Conservation (phyloP, 2,329 filamentous ascomycete genomes). For the Albifimbria verrucaria region DNA sequence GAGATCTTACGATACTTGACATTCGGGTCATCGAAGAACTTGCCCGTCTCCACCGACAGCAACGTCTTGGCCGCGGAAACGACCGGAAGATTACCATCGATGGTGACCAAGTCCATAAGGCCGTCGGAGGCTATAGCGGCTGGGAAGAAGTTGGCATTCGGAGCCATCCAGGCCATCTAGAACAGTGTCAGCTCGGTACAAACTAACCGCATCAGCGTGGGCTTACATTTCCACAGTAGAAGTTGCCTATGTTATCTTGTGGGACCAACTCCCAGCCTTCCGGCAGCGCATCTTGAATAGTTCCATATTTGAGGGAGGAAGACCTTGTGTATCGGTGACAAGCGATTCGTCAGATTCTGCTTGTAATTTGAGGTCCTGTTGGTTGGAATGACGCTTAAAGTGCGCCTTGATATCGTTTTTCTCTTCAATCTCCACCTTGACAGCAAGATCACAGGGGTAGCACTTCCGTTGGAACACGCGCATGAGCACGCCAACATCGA, state of each 20-base stretch:
- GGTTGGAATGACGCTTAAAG: conserved; percentile 54
- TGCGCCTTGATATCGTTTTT: conserved; percentile 72
- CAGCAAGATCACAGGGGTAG: conserved; percentile 85
- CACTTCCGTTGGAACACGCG: conserved; percentile 71
- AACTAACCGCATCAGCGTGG: neutral
- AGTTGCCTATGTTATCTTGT: conserved; percentile 79
- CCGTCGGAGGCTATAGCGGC: conserved; percentile 81
- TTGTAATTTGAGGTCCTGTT: conserved; percentile 19
- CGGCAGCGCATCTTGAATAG: conserved; percentile 72
- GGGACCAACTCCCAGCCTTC: conserved; percentile 71
- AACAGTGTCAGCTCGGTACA: conserved; percentile 7
- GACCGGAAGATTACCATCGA: conserved; percentile 71
- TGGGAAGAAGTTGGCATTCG: conserved; percentile 83
- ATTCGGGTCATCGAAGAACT: conserved; percentile 75
- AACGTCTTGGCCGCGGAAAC: conserved; percentile 67
- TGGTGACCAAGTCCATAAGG: conserved; percentile 76
- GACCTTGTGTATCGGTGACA: conserved; percentile 46
- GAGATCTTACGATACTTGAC: conserved; percentile 80
- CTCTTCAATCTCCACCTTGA: conserved; percentile 76
- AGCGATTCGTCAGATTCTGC: conserved; percentile 21
- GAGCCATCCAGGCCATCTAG: conserved; percentile 86
- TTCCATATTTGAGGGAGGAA: conserved; percentile 80
- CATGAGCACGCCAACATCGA: conserved; percentile 79
- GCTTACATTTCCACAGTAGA: conserved; percentile 84
- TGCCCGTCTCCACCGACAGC: conserved; percentile 66